Conservation (phyloP, 805 yeast species). For the Wickerhamomyces kurtzmanii region DNA sequence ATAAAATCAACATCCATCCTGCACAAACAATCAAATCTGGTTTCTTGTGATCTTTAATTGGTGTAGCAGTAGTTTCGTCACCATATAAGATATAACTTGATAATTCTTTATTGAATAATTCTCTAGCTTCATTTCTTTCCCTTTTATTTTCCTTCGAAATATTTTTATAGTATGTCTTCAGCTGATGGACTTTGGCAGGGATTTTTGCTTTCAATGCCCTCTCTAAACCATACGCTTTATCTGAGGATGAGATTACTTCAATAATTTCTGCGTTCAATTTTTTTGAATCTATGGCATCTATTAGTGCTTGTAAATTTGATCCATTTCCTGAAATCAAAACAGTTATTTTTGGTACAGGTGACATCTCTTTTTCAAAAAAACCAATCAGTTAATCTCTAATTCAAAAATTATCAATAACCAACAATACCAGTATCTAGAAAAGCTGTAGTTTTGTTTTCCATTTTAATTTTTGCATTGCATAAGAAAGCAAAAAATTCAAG, state of each 20-base stretch:
- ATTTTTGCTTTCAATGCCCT: slow-evolving; percentile 68
- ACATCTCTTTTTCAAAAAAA: no score
- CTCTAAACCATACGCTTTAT: slow-evolving; percentile 77
- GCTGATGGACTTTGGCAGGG: slow-evolving; percentile 61
- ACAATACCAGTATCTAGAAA: no score
- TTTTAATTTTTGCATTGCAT: no score
- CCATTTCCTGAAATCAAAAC: slow-evolving; percentile 95
- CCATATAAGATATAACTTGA: slow-evolving; percentile 57
- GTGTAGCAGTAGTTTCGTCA: slow-evolving; percentile 21
- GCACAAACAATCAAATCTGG: slow-evolving; percentile 95
- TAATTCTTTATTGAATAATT: slow-evolving; percentile 66
- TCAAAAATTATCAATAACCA: no score
- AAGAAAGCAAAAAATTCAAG: no score
- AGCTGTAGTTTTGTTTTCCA: no score
- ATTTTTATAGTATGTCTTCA: slow-evolving; percentile 66
- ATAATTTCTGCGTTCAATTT: slow-evolving; percentile 44
- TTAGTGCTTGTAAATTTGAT: slow-evolving; percentile 89
- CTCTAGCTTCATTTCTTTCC: slow-evolving; percentile 52
- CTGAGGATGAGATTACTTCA: slow-evolving; percentile 77
- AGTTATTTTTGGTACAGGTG: slow-evolving; percentile 26
- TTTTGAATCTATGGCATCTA: slow-evolving; percentile 50
- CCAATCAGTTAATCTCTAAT: no score
- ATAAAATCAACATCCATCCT: slow-evolving; percentile 94
- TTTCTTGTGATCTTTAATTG: slow-evolving; percentile 24
- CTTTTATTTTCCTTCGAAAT: slow-evolving; percentile 59